A percentile compares a stretch with the other conserved stretches of the same genome.
Evolutionary conservation across 495 filamentous ascomycete species (phyloP).

Genomic region (Hypoxylon subgilvum): DNA sequence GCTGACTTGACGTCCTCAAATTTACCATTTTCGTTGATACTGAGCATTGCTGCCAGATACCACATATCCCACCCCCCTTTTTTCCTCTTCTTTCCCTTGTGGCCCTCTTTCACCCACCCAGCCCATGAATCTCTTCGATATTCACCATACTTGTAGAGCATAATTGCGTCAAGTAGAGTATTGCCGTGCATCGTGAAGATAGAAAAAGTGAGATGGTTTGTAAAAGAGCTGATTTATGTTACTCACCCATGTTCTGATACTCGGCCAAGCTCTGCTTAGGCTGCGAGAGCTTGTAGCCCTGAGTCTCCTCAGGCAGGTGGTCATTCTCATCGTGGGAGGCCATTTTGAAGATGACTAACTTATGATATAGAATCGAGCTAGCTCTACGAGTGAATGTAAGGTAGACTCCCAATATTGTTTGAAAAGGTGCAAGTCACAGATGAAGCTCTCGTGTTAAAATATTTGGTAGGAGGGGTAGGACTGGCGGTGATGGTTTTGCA

Average conservation of each 20-base stretch:
- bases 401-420: background rate
- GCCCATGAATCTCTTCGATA: no score
- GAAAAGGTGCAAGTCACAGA: slow-evolving; percentile 7
- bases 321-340: slow-evolving; percentile 79
- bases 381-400: slow-evolving; percentile 2
- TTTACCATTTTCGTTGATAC: no score
- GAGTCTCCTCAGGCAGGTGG: slow-evolving; percentile 80
- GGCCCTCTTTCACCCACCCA: no score
- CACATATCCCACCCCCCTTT: no score
- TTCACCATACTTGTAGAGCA: no score
- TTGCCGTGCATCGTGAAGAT: no score
- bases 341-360: slow-evolving; percentile 57
- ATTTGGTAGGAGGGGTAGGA: slow-evolving; percentile 6
- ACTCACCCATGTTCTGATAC: slow-evolving; percentile 88
- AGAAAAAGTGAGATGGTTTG: slow-evolving; percentile 11
- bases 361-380: background rate
- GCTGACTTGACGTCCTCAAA: no score
- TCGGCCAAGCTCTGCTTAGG: slow-evolving; percentile 92
- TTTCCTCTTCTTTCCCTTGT: no score
- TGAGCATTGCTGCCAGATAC: no score
- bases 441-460: background rate
- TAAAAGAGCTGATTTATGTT: slow-evolving; percentile 7
- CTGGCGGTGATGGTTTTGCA: slow-evolving; percentile 28
- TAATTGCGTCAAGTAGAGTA: no score
- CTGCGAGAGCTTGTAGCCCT: slow-evolving; percentile 97